Evolutionary conservation across 2,329 filamentous ascomycete species (phyloP).

Genomic region (Neonectria magnoliae): DNA sequence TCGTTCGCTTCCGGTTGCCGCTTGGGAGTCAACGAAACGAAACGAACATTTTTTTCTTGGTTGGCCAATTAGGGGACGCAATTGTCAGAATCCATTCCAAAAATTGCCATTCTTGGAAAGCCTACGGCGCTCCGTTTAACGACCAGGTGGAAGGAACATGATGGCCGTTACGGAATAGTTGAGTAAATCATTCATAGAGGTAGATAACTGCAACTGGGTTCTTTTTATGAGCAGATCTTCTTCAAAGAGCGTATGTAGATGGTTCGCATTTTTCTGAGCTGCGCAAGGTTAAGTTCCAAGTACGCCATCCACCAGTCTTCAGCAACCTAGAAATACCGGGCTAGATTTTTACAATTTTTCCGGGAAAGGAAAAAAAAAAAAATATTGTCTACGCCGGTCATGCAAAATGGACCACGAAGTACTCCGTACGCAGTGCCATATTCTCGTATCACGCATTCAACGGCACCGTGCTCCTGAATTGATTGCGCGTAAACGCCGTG

Average conservation of each 20-base stretch:
- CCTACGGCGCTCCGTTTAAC: neutral
- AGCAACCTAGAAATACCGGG: neutral
- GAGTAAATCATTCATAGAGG: too few relatives aligned
- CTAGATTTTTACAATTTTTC: too few relatives aligned
- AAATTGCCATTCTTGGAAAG: conserved; percentile 4
- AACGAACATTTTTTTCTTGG: neutral
- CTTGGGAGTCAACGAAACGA: neutral
- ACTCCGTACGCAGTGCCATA: too few relatives aligned
- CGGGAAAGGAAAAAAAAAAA: too few relatives aligned
- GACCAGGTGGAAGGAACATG: neutral
- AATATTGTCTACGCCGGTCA: too few relatives aligned
- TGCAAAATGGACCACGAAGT: too few relatives aligned
- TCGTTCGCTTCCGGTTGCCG: conserved; percentile 33
- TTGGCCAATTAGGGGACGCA: conserved; percentile 6
- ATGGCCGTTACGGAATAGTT: neutral
- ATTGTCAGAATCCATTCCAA: conserved; percentile 8
- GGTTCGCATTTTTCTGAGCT: neutral
- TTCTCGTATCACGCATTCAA: too few relatives aligned
- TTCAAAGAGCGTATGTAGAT: neutral
- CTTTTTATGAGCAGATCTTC: too few relatives aligned
- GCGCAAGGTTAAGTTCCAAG: neutral
- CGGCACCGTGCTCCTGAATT: neutral
- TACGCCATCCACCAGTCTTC: neutral
- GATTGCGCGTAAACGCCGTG: conserved; percentile 24
- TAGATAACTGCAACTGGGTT: too few relatives aligned